Base-by-base conservation (phyloP, 192 early-diverging fungal genomes). In the Haplosporangium gracile region DNA sequence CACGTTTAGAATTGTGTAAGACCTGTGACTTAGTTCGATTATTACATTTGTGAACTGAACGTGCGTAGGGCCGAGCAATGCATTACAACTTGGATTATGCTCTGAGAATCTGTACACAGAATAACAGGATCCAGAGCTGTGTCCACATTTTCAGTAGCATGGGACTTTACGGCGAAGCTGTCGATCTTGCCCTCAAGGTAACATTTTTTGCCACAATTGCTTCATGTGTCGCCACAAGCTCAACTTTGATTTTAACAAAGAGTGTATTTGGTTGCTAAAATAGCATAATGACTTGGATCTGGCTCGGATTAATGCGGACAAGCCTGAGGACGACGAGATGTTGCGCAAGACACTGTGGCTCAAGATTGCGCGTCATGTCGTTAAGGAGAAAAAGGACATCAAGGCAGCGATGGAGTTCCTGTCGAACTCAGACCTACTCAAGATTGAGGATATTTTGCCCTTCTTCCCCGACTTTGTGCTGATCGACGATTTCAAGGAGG, bases 401-500 rank as follows among this genome's bases (percentile, higher is more conserved):
- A 95, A 96, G 76, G 93, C 90, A 13, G 98, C 97, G 9, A 96
- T 99, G 89, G 93, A 95, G 20, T 95, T 97, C 76, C 85, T 98
- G 73, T 92, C 93, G 60, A 91, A 95, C 68, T 94, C 95, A 26
- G 95, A 97, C 53, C 81, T 98, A 13, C 88, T 98, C 40, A 97
- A 96, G 71, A 96, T 99, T 65, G 97, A 98, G 83, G 97, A 99
- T 88, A 96, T 99, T 72, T 88, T 99, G 74, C 97, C 96, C 2
- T 98, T 95, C 82, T 99, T 99, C 85, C 99, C 98, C 0, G 99
- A 99, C 80, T 99, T 99, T 90, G 96, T 97, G 1, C 91, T 96
- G 0, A 99, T 99, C 83, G 97, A 99, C 80, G 96, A 99, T 82
- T 98, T 99, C 89, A 99, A 99, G 89, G 95, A 97, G 43, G 99